Evolutionary conservation across 192 early-diverging fungal species (phyloP).

Genomic region (Funneliformis geosporum): DNA sequence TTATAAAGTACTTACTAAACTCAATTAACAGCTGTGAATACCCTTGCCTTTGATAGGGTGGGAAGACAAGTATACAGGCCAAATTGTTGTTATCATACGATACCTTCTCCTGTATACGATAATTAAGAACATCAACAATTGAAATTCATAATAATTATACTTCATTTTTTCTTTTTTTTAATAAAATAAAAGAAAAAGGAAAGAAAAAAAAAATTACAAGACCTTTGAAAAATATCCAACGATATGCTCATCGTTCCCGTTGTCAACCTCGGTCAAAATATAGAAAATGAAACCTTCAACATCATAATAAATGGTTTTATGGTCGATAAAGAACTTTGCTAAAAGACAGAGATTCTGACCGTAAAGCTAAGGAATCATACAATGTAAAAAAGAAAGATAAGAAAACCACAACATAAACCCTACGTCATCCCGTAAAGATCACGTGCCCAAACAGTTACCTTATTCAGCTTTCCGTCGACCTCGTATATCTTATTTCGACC

Average conservation of each 20-base stretch:
- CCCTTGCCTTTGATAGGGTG: conserved; percentile 82
- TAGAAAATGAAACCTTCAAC: conserved; percentile 94
- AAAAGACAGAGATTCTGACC: conserved; percentile 94
- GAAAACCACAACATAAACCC: not conserved
- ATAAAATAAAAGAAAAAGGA: not conserved
- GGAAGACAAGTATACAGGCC: conserved; percentile 87
- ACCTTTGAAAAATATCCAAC: conserved; percentile 98
- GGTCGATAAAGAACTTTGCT: conserved; percentile 94
- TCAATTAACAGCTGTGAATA: conserved; percentile 90
- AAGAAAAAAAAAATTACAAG: not conserved
- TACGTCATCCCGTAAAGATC: not conserved
- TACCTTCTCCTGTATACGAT: conserved; percentile 68
- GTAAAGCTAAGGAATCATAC: conserved; percentile 62
- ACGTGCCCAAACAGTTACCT: conserved; percentile 46
- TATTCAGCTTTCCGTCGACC: conserved; percentile 85
- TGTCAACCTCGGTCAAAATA: conserved; percentile 67
- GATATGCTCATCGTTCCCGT: conserved; percentile 59
- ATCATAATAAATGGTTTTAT: conserved; percentile 96
- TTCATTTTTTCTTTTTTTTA: not conserved
- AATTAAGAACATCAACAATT: conserved; percentile 4
- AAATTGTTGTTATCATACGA: conserved; percentile 86
- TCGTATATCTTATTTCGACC: conserved; percentile 70
- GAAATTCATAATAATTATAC: not conserved
- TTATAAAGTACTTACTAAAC: conserved; percentile 68
- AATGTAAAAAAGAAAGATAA: not conserved